Base-by-base conservation (phyloP, 108 stramenopile species). In the Discostella stelligeroides region DNA sequence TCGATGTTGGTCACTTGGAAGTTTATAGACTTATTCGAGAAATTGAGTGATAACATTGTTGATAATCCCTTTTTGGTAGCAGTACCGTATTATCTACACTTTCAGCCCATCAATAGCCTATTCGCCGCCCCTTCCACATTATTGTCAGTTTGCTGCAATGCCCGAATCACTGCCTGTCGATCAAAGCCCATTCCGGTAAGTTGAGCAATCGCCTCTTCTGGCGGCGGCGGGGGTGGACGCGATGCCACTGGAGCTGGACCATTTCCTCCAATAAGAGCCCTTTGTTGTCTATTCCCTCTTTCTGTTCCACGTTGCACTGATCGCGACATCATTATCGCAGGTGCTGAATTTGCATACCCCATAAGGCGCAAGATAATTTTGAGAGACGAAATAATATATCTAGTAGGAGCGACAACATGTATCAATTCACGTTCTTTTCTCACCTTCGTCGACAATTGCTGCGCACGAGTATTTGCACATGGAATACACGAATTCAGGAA, bases 121-220 rank as follows among this genome's bases (percentile, higher is more conserved):
- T 95, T 88, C 4, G 95, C 95, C 12, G 95, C 95, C 55, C 80
- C 90, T 82, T 95, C 92, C 13, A 92, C 69, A 79, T 92, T 90
- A 66, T 95, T 95, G 47, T 87, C 78, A 25, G 85, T 66, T 30
- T 60, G 62, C 71, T 79, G 81, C 53, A 95, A 60, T 14, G 90
- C 92, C 24, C 83, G 68, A 64, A 87, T 53, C 15, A 95, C 95
- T 39, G 83, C 83, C 24, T 84, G 76, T 53, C 89, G 75, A 11
- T 85, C 87, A 72, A 95, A 95, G 27, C 95, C 95, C 92, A 95
- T 88, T 18, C 81, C 64, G 15, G 80, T 85, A 34, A 95, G 75
- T 75, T 88, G 88, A 49, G 68, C 82, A 68, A 95, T 84, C 4
- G 86, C 87, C 38, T 84, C 81, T 68, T 91, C 87, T 15, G 84